Evolutionary conservation across 305 asterid genomes (phyloP).

Genomic region (Solanum hybrid): DNA sequence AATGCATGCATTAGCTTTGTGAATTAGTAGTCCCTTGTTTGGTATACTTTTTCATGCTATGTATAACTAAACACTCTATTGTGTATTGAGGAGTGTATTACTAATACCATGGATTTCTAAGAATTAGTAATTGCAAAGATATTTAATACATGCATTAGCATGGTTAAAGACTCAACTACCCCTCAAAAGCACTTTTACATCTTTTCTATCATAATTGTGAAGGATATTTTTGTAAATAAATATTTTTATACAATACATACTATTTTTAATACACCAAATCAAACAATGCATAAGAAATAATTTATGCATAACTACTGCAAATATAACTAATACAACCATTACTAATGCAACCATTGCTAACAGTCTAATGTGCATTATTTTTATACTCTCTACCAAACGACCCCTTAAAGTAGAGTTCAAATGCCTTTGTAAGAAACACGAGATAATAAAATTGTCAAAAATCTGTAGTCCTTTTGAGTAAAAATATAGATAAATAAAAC

Average conservation of each 20-base stretch:
- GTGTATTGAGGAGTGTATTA: neutral
- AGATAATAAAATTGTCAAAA: neutral
- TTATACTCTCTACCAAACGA: neutral
- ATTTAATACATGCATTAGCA: neutral
- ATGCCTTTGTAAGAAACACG: neutral
- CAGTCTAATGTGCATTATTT: neutral
- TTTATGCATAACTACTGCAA: too few relatives aligned
- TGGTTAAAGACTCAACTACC: neutral
- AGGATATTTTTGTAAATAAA: neutral
- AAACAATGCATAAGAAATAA: too few relatives aligned
- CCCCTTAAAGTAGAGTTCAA: neutral
- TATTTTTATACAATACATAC: neutral
- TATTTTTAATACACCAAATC: neutral
- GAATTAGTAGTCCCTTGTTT: neutral
- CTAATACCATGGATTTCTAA: neutral
- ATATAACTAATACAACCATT: too few relatives aligned
- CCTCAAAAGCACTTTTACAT: neutral
- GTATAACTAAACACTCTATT: neutral
- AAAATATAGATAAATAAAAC: neutral
- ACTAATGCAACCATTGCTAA: too few relatives aligned
- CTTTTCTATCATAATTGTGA: neutral
- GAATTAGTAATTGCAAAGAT: neutral
- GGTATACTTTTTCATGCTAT: neutral
- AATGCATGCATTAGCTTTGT: neutral
- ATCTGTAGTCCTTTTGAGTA: neutral